Conservation (phyloP, 805 yeast genomes). For the Zygosaccharomyces rouxii region DNA sequence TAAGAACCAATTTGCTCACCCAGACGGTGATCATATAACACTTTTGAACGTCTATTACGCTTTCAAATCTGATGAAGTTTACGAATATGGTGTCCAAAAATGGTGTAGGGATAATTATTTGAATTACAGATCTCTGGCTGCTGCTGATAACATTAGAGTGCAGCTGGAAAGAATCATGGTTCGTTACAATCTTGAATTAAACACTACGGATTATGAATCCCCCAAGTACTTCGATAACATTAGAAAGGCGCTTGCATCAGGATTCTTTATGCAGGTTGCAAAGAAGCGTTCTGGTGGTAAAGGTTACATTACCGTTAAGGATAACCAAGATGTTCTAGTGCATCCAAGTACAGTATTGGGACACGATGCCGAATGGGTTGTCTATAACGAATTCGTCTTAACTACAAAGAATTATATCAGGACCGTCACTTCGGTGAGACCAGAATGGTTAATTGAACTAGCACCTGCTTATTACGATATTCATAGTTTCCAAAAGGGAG, state of each 20-base stretch:
- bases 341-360: conserved; percentile 92
- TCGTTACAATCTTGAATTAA: conserved; percentile 66
- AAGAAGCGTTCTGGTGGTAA: conserved; percentile 77
- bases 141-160: conserved; percentile 81
- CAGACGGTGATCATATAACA: conserved; percentile 93
- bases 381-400: conserved; percentile 91
- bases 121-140: conserved; percentile 73
- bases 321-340: conserved; percentile 89
- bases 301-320: conserved; percentile 89
- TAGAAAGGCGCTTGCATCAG: conserved; percentile 82
- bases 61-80: conserved; percentile 70
- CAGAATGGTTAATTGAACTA: conserved; percentile 86
- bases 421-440: conserved; percentile 84
- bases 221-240: conserved; percentile 71
- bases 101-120: conserved; percentile 94
- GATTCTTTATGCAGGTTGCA: conserved; percentile 98
- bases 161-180: conserved; percentile 85
- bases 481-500: conserved; percentile 64
- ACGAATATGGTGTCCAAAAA: conserved; percentile 56
- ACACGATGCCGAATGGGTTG: conserved; percentile 88
- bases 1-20: conserved; percentile 82
- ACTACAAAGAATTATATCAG: conserved; percentile 92
- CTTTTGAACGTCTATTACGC: conserved; percentile 83
- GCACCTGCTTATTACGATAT: conserved; percentile 64
- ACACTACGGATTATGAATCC: conserved; percentile 62